A percentile compares a stretch with the other conserved stretches of the same genome.
Conservation (phyloP, 2,329 filamentous ascomycete species). For the Thermomyces lanuginosus region DNA sequence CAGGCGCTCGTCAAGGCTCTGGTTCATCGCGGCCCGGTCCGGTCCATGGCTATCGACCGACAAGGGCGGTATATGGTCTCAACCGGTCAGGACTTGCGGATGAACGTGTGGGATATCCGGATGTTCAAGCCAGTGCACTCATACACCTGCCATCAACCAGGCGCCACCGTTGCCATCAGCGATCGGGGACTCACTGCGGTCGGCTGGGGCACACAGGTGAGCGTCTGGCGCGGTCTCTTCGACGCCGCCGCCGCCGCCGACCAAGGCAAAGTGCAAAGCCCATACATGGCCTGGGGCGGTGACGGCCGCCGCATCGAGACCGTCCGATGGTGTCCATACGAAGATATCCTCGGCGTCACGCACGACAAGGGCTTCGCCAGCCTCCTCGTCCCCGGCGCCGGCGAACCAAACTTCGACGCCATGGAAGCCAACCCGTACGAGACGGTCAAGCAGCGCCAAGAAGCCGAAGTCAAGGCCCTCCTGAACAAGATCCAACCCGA, state of each 20-base stretch:
- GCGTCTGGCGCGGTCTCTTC: constrained; percentile 83
- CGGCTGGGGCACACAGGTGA: constrained; percentile 77
- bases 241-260: constrained; percentile 53
- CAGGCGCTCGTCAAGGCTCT: constrained; percentile 82
- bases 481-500: constrained; percentile 91
- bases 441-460: constrained; percentile 78
- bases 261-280: constrained; percentile 66
- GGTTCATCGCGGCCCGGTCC: constrained; percentile 75
- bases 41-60: constrained; percentile 68
- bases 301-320: constrained; percentile 68
- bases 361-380: constrained; percentile 79
- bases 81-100: constrained; percentile 72
- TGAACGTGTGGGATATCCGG: constrained; percentile 91
- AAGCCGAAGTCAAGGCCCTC: constrained; percentile 73
- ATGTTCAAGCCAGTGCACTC: constrained; percentile 86
- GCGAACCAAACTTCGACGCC: constrained; percentile 90
- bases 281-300: constrained; percentile 87
- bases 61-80: constrained; percentile 94
- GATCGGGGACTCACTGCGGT: constrained; percentile 78
- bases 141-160: constrained; percentile 71
- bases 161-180: constrained; percentile 70
- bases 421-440: constrained; percentile 93
- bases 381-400: constrained; percentile 82
- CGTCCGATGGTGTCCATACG: constrained; percentile 82
- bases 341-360: constrained; percentile 75